Evolutionary conservation across 1,139 yeast genomes (phyloP).

Genomic region (Yamadazyma pseudoaaseri): DNA sequence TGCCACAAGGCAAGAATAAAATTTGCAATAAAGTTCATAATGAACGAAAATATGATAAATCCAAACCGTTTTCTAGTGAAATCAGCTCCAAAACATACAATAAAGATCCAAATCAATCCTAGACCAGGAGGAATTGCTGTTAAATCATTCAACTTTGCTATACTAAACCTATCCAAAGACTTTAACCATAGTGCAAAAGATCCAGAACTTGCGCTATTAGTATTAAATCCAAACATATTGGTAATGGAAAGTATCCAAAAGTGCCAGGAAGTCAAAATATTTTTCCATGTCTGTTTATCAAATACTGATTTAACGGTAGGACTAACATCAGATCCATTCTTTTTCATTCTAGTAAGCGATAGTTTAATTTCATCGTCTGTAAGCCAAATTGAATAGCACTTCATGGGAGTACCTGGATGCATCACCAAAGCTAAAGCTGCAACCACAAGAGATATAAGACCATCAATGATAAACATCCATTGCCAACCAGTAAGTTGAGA

Average conservation of each 20-base stretch:
- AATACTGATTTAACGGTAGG: conserved; percentile 21
- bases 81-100: conserved; percentile 34
- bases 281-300: conserved; percentile 22
- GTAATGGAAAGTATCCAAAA: conserved; percentile 22
- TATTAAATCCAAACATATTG: conserved; percentile 26
- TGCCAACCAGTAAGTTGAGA: conserved; percentile 26
- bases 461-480: conserved; percentile 31
- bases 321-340: conserved; percentile 22
- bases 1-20: conserved; percentile 39
- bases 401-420: conserved; percentile 31
- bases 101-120: conserved; percentile 46
- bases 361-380: conserved; percentile 29
- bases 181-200: conserved; percentile 46
- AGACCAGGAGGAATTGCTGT: conserved; percentile 52
- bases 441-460: conserved; percentile 24
- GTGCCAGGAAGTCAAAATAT: conserved; percentile 25
- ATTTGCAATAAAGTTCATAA: conserved; percentile 31
- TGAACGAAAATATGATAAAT: conserved; percentile 23
- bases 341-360: conserved; percentile 23
- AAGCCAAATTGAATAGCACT: conserved; percentile 27
- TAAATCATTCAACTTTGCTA: conserved; percentile 36
- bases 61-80: conserved; percentile 26
- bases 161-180: conserved; percentile 37
- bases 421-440: conserved; percentile 23
- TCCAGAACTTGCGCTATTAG: conserved; percentile 47